Conservation (phyloP, 768 basidiomycete genomes). For the Vararia minispora region DNA sequence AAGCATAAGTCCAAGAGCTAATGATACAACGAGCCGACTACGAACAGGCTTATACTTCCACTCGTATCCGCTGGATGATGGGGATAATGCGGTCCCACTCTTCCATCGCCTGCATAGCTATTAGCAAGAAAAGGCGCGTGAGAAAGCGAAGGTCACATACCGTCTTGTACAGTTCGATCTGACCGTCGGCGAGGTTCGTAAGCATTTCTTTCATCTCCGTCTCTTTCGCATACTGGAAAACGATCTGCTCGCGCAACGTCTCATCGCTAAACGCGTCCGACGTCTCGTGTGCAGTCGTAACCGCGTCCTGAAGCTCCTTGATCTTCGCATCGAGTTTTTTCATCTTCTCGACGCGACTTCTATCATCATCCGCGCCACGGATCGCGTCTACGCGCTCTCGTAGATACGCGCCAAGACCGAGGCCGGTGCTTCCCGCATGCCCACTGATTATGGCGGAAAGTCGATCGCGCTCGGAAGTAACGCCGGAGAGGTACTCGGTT, state of each 20-base stretch:
- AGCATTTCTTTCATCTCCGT: slow-evolving; percentile 97
- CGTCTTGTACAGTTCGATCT: slow-evolving; percentile 90
- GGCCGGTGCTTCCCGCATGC: slow-evolving; percentile 75
- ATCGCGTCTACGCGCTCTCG: slow-evolving; percentile 89
- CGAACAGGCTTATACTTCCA: slow-evolving; percentile 81
- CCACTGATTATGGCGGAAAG: slow-evolving; percentile 82
- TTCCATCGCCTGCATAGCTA: slow-evolving; percentile 65
- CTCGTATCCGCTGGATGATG: slow-evolving; percentile 85
- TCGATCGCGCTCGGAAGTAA: slow-evolving; percentile 87
- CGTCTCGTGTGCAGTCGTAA: slow-evolving; percentile 89
- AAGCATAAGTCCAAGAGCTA: no score
- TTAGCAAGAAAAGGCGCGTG: not conserved
- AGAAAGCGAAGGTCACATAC: slow-evolving; percentile 27
- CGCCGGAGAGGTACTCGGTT: slow-evolving; percentile 87
- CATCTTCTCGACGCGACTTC: slow-evolving; percentile 89
- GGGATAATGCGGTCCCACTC: slow-evolving; percentile 97
- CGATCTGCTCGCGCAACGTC: slow-evolving; percentile 79
- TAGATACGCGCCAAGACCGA: slow-evolving; percentile 81
- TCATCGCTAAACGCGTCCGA: slow-evolving; percentile 96
- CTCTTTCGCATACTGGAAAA: slow-evolving; percentile 86
- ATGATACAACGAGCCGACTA: no score
- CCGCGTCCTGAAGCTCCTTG: slow-evolving; percentile 97
- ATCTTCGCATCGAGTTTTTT: slow-evolving; percentile 87
- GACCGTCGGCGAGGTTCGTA: slow-evolving; percentile 79
- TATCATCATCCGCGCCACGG: slow-evolving; percentile 87